Evolutionary conservation across 352 stramenopile genomes (phyloP).

Genomic region (Peronosclerospora sorghi): DNA sequence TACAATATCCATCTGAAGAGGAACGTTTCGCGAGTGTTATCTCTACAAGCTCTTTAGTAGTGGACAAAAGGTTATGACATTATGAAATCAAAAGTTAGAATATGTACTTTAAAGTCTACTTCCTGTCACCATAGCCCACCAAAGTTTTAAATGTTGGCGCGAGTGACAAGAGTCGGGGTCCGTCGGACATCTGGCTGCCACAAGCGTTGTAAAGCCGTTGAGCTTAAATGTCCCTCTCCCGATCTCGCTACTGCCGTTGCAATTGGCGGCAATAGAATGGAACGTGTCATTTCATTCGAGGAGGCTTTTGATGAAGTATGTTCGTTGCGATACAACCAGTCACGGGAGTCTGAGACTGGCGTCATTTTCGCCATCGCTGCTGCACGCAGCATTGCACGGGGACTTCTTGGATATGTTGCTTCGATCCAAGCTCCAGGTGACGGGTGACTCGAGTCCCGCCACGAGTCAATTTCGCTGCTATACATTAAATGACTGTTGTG

Average conservation of each 20-base stretch:
- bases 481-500: conserved; percentile 1
- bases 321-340: conserved; percentile 9
- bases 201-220: conserved; percentile 9
- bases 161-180: conserved; percentile 10
- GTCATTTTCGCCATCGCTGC: conserved; percentile 23
- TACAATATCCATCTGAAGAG: no score
- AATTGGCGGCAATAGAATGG: conserved; percentile 22
- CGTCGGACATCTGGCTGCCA: conserved; percentile 23
- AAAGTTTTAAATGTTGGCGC: conserved; percentile 16
- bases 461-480: conserved; percentile 12
- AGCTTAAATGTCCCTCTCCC: conserved; percentile 17
- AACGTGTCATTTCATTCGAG: background rate
- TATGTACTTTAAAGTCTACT: conserved; percentile 7
- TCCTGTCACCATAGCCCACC: background rate
- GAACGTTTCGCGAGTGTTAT: no score
- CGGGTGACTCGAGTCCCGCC: conserved; percentile 9
- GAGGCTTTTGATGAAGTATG: conserved; percentile 6
- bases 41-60: background rate
- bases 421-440: conserved; percentile 15
- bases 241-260: conserved; percentile 25
- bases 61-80: conserved; percentile 6
- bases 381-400: conserved; percentile 29
- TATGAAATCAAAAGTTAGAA: background rate
- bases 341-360: conserved; percentile 5
- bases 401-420: conserved; percentile 20